These are phyloP conservation scores for Tricholoma saponaceum DNA, from an alignment of 768 basidiomycete species.

Conservation along the genomic window DNA sequence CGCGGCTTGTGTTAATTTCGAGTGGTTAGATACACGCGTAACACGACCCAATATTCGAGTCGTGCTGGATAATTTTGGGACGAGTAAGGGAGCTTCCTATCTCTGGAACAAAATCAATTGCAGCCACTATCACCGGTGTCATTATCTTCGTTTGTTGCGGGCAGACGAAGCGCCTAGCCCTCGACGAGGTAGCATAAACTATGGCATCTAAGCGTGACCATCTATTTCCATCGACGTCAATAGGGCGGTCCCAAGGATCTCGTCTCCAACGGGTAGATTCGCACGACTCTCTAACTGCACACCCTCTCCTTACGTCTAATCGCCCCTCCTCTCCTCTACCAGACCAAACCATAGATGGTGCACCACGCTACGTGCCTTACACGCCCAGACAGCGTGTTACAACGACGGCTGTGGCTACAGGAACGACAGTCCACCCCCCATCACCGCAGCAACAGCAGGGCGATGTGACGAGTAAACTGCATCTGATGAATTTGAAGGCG, in stretches of 20 bases:
- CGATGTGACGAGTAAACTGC: slow-evolving; percentile 64
- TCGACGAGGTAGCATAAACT: background rate
- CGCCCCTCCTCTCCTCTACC: slow-evolving; percentile 25
- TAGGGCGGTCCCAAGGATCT: slow-evolving; percentile 45
- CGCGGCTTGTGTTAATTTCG: no score
- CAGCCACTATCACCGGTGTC: background rate
- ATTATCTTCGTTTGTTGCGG: no score
- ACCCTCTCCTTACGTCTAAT: slow-evolving; percentile 57
- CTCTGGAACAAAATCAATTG: background rate
- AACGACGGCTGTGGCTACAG: slow-evolving; percentile 42
- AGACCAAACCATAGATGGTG: slow-evolving; percentile 16
- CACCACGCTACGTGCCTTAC: slow-evolving; percentile 67
- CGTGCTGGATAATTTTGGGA: background rate
- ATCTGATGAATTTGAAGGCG: slow-evolving; percentile 70
- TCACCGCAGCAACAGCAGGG: slow-evolving; percentile 46
- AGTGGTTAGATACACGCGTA: no score
- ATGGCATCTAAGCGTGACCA: slow-evolving; percentile 33
- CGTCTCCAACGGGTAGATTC: slow-evolving; percentile 39
- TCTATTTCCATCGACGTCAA: slow-evolving; percentile 49
- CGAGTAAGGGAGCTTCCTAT: background rate
- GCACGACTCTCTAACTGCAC: slow-evolving; percentile 55
- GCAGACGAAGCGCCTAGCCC: background rate
- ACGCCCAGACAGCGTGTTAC: slow-evolving; percentile 65
- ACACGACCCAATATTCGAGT: background rate
- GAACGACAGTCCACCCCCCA: slow-evolving; percentile 44